Evolutionary conservation across 2,329 filamentous ascomycete species (phyloP).

Genomic region (Immersiporthe knoxdaviesiana): DNA sequence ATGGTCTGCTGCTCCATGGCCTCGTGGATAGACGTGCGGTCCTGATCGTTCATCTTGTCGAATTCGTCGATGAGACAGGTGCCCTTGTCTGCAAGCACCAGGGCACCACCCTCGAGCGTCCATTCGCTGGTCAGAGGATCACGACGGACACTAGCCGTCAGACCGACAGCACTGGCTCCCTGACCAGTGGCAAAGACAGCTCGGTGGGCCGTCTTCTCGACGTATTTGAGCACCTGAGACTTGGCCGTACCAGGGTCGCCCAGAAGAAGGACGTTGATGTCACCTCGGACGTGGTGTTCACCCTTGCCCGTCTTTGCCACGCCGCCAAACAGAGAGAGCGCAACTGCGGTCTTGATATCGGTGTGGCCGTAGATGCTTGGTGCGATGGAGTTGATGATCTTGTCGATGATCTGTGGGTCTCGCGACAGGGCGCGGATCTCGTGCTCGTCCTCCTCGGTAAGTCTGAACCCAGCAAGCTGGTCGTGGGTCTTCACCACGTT

Average conservation of each 20-base stretch:
- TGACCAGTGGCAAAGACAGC: conserved; percentile 98
- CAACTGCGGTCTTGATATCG: conserved; percentile 96
- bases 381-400: conserved; percentile 89
- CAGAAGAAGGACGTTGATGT: conserved; percentile 96
- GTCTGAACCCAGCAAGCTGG: conserved; percentile 91
- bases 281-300: conserved; percentile 87
- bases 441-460: conserved; percentile 94
- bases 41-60: conserved; percentile 99
- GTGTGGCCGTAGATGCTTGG: conserved; percentile 97
- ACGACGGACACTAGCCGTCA: conserved; percentile 93
- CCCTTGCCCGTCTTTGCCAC: conserved; percentile 91
- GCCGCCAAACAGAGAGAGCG: conserved; percentile 91
- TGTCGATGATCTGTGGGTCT: conserved; percentile 90
- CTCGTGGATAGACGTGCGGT: conserved; percentile 97
- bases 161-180: conserved; percentile 94
- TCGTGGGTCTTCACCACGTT: conserved; percentile 97
- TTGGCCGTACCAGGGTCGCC: conserved; percentile 98
- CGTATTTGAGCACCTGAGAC: conserved; percentile 95
- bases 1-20: conserved; percentile 99
- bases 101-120: conserved; percentile 93
- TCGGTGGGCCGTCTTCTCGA: conserved; percentile 95
- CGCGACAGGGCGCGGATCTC: conserved; percentile 85
- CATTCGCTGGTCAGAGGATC: conserved; percentile 96
- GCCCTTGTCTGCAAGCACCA: conserved; percentile 92
- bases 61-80: conserved; percentile 98